phyloP scores from a whole-genome alignment of 2,329 filamentous ascomycete species.

The Chrysoporthe puriensis region DNA sequence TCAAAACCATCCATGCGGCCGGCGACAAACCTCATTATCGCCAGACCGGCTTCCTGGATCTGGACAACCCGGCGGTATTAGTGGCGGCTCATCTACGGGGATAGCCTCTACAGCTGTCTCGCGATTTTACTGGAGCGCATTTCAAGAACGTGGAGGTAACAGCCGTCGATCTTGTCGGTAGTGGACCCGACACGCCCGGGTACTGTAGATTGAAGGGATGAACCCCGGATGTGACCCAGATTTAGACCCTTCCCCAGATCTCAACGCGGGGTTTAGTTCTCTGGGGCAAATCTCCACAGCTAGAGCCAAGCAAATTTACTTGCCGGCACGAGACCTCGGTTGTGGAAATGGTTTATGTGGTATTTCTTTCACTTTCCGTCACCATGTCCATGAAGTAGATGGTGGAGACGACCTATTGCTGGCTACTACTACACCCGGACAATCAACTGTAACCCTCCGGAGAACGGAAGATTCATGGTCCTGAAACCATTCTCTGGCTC shows the following conservation, averaged over 20 bases:
- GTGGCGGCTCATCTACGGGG: not conserved
- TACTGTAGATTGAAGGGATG: not conserved
- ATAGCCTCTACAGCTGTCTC: not conserved
- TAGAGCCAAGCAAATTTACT: not conserved
- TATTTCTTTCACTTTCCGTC: not conserved
- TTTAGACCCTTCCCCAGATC: constrained; percentile 15
- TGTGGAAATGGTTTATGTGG: not conserved
- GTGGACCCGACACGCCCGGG: constrained; percentile 9
- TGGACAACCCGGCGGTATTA: constrained; percentile 13
- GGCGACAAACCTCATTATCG: constrained; percentile 13
- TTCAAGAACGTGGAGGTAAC: constrained; percentile 11
- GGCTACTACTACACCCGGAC: constrained; percentile 16
- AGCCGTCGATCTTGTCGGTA: not conserved
- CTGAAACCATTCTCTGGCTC: constrained; percentile 47
- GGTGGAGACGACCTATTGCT: not conserved
- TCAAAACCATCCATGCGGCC: not conserved
- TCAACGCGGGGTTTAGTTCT: not conserved
- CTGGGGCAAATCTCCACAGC: not conserved
- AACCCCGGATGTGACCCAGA: constrained; percentile 12
- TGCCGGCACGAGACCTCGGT: no score
- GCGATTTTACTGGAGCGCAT: constrained; percentile 21
- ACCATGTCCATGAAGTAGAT: not conserved
- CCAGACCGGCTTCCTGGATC: constrained; percentile 18
- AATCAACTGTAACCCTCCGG: constrained; percentile 32
- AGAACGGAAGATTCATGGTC: constrained; percentile 32